Evolutionary conservation across 108 stramenopile species (phyloP), one percentile per base, ranked within the genome.

Genomic region (Skeletonema marinoi): DNA sequence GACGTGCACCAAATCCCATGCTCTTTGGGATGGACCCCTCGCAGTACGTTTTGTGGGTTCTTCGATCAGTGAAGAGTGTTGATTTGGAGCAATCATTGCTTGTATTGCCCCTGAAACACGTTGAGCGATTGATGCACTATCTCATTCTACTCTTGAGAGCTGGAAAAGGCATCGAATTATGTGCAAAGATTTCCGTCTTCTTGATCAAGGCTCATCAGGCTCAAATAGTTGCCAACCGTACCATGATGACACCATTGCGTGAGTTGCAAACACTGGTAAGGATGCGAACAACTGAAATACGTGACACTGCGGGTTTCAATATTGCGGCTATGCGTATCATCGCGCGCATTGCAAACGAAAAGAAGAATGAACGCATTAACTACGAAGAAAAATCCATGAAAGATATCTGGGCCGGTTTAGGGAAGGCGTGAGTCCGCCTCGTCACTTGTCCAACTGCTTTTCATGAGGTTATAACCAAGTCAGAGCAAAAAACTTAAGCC

Each of bases 41-140:
- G 1, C 58, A 78, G 21, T 98, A 97, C 80, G 78, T 97, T 9
- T 82, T 97, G 46, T 94, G 95, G 86, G 84, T 94, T 42, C 73
- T 98, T 39, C 87, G 81, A 63, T 85, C 89, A 14, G 74, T 97
- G 60, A 94, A 94, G 84, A 91, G 86, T 54, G 92, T 93, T 12
- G 97, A 99, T 63, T 75, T 98, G 58, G 98, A 99, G 80, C 95
- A 95, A 65, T 93, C 95, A 16, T 70, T 99, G 62, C 87, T 98
- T 16, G 85, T 98, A 32, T 85, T 98, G 12, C 93, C 98, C 0
- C 50, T 98, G 19, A 85, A 81, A 30, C 86, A 94, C 78, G 86
- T 95, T 14, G 89, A 92, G 69, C 66, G 89, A 48, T 61, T 97
- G 41, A 68, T 95, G 32, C 88, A 89, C 74, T 94, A 93, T 64